These are phyloP conservation scores for Vaccinium vitisidaea DNA, from an alignment of 148 eudicot genomes.

Conservation along the genomic window DNA sequence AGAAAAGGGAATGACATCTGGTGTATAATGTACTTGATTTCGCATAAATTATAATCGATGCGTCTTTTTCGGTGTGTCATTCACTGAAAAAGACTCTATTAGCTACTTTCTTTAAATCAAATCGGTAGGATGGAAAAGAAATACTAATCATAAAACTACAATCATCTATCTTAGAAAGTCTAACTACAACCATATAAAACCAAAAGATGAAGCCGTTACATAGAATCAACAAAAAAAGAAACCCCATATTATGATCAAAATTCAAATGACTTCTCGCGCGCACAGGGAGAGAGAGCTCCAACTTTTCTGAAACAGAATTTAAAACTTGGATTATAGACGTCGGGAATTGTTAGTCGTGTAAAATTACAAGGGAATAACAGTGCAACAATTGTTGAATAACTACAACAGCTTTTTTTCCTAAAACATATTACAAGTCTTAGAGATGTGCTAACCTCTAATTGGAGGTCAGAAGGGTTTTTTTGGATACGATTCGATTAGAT, in stretches of 20 bases:
- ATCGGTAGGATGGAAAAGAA: background rate
- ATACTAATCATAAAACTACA: background rate
- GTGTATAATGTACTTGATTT: background rate
- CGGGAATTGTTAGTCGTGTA: background rate
- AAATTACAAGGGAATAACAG: background rate
- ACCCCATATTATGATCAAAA: background rate
- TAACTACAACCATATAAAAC: background rate
- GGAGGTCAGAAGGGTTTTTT: background rate
- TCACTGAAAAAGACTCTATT: background rate
- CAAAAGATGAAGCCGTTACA: background rate
- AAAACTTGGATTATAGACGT: background rate
- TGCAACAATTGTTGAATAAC: background rate
- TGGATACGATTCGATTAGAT: background rate
- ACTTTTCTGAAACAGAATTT: background rate
- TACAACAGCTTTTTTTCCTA: background rate
- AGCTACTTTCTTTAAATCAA: background rate
- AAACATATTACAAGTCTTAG: background rate
- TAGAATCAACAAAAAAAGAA: background rate
- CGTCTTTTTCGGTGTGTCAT: background rate
- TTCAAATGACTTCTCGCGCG: too few species aligned
- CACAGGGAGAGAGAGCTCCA: background rate
- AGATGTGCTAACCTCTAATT: conserved; percentile 18
- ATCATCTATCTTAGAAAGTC: background rate
- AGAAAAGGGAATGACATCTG: background rate
- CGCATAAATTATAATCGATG: background rate